phyloP scores from a whole-genome alignment of 169 alveolate species.

The Eimeria tenella region DNA sequence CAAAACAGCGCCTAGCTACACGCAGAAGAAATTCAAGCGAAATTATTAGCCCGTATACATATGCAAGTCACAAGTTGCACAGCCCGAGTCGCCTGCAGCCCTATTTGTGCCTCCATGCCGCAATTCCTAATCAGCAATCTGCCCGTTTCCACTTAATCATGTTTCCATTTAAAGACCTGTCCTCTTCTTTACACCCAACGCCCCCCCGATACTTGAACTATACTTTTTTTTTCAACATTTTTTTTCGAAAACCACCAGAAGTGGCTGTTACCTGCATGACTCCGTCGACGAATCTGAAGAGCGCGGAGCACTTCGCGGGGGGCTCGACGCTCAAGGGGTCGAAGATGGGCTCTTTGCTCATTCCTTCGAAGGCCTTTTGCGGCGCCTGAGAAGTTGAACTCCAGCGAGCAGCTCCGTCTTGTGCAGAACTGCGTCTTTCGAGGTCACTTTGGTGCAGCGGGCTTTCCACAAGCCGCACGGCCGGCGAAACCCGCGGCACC shows the following conservation, averaged over 20 bases:
- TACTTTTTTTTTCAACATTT: too few relatives aligned
- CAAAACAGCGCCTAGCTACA: too few relatives aligned
- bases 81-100: too few relatives aligned
- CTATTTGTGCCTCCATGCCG: too few relatives aligned
- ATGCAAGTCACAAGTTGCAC: background rate
- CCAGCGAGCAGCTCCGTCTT: constrained; percentile 17
- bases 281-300: constrained; percentile 30
- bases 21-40: too few relatives aligned
- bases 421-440: constrained; percentile 12
- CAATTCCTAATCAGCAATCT: too few relatives aligned
- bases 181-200: too few relatives aligned
- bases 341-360: constrained; percentile 58
- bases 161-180: too few relatives aligned
- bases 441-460: background rate
- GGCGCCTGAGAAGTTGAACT: background rate
- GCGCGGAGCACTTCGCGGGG: constrained; percentile 24
- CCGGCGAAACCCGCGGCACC: constrained; percentile 44
- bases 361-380: background rate
- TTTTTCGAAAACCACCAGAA: too few relatives aligned
- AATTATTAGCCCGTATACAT: too few relatives aligned
- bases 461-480: constrained; percentile 34
- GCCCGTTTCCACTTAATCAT: too few relatives aligned
- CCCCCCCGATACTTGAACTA: too few relatives aligned
- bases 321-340: constrained; percentile 64
- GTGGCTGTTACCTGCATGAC: constrained; percentile 30